Conservation (phyloP, 148 eudicot genomes). For the Nepenthes mirabilis region DNA sequence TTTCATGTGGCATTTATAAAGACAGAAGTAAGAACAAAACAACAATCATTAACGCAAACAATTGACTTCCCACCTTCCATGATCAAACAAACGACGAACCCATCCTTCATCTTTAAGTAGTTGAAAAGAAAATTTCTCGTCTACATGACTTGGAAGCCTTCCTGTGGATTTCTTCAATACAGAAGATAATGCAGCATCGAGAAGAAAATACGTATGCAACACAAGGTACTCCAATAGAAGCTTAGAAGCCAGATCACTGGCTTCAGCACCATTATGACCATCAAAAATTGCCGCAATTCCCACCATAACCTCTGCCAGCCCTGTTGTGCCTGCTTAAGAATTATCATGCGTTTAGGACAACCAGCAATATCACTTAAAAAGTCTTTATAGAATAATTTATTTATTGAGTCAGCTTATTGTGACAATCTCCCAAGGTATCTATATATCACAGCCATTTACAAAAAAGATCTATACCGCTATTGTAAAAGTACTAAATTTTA, state of each 20-base stretch:
- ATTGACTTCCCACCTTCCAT: slow-evolving; percentile 35
- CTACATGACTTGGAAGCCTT: slow-evolving; percentile 35
- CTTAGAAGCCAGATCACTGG: slow-evolving; percentile 93
- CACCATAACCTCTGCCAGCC: slow-evolving; percentile 55
- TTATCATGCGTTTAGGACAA: not conserved
- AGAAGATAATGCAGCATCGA: slow-evolving; percentile 62
- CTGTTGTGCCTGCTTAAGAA: slow-evolving; percentile 44
- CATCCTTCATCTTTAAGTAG: slow-evolving; percentile 22
- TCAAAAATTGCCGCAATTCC: slow-evolving; percentile 86
- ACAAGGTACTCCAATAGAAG: slow-evolving; percentile 72
- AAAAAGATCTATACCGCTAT: too few relatives aligned
- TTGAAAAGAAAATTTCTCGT: slow-evolving; percentile 20
- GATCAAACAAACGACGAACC: slow-evolving; percentile 25
- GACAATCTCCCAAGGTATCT: not conserved
- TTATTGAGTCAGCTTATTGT: not conserved
- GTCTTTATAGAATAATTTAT: not conserved
- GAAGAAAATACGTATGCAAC: slow-evolving; percentile 79
- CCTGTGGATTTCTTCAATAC: slow-evolving; percentile 34
- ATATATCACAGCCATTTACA: too few relatives aligned
- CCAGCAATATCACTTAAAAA: not conserved
- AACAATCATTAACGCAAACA: not conserved
- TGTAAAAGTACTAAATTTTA: not conserved
- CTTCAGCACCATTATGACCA: slow-evolving; percentile 96
- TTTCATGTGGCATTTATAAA: too few relatives aligned
- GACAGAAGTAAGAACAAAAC: not conserved